These are phyloP conservation scores for Penicillium sp. DNA, from an alignment of 2,329 filamentous ascomycete species.

Conservation along the genomic window DNA sequence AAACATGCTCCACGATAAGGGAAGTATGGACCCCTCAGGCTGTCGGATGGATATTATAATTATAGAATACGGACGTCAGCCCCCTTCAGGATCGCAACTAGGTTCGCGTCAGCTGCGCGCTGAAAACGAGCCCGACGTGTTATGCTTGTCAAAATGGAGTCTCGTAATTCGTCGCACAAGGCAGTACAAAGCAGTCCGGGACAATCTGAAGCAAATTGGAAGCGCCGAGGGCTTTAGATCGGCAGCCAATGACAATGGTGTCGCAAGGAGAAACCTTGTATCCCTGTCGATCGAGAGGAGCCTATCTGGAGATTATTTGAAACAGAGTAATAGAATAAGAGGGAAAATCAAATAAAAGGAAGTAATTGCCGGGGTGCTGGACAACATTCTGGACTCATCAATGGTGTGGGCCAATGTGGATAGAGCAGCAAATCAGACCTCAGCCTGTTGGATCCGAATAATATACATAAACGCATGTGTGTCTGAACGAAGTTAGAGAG, in stretches of 20 bases:
- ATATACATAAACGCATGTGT: constrained; percentile 15
- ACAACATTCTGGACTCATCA: constrained; percentile 10
- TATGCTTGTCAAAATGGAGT: constrained; percentile 11
- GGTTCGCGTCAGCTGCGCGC: constrained; percentile 15
- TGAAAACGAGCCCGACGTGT: constrained; percentile 12
- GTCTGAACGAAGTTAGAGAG: constrained; percentile 14
- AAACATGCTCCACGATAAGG: constrained; percentile 12
- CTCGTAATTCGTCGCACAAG: constrained; percentile 21
- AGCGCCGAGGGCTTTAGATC: constrained; percentile 31
- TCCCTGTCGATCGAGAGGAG: constrained; percentile 19
- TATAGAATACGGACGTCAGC: constrained; percentile 14
- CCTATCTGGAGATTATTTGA: background rate
- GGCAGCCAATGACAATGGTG: constrained; percentile 17
- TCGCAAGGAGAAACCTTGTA: constrained; percentile 20
- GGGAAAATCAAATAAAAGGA: background rate
- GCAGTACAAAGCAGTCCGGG: constrained; percentile 12
- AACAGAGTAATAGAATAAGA: background rate
- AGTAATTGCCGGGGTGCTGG: constrained; percentile 2
- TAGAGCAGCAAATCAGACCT: constrained; percentile 15
- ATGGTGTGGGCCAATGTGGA: constrained; percentile 14
- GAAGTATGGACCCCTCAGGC: constrained; percentile 5
- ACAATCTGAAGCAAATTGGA: constrained; percentile 25
- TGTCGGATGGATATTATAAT: background rate
- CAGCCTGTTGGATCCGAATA: constrained; percentile 11
- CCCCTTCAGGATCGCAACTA: background rate